These are phyloP conservation scores for Ophiostoma tasmaniense DNA, from an alignment of 2,329 filamentous ascomycete genomes.

Conservation along the genomic window DNA sequence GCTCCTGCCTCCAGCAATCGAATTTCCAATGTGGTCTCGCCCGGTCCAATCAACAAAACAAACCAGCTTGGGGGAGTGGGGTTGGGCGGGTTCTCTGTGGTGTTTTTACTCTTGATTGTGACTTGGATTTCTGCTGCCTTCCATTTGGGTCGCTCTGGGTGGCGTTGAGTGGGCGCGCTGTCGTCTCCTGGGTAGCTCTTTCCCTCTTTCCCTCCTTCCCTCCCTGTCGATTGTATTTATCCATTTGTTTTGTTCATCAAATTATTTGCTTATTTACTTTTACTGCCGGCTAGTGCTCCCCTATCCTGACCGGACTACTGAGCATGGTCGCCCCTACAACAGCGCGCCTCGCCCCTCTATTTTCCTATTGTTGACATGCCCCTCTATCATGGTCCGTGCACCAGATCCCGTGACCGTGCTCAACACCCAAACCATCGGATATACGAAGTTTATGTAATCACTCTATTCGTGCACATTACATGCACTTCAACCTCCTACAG, in stretches of 20 bases:
- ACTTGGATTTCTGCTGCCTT: slow-evolving; percentile 1
- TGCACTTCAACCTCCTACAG: background rate
- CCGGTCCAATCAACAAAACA: slow-evolving; percentile 20
- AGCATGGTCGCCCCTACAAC: slow-evolving; percentile 15
- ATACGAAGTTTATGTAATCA: background rate
- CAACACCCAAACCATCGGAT: background rate
- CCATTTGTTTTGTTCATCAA: slow-evolving; percentile 1
- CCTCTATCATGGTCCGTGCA: slow-evolving; percentile 13
- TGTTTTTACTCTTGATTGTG: background rate
- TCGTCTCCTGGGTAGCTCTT: background rate
- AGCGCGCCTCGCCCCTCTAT: slow-evolving; percentile 2
- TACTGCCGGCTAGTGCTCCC: background rate
- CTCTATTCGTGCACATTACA: background rate
- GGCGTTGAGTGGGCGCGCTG: background rate
- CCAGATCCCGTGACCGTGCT: slow-evolving; percentile 3
- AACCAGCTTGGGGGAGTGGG: slow-evolving; percentile 14
- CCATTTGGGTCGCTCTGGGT: background rate
- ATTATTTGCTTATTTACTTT: slow-evolving; percentile 1
- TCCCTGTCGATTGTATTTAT: slow-evolving; percentile 11
- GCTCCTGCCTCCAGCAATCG: slow-evolving; percentile 6
- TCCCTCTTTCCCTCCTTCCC: slow-evolving; percentile 2
- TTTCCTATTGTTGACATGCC: slow-evolving; percentile 1
- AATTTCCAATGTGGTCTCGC: slow-evolving; percentile 9
- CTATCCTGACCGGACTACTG: background rate
- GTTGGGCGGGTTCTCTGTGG: slow-evolving; percentile 5